Conservation (phyloP, 2,329 filamentous ascomycete genomes). For the Ophiocordyceps sinensis region DNA sequence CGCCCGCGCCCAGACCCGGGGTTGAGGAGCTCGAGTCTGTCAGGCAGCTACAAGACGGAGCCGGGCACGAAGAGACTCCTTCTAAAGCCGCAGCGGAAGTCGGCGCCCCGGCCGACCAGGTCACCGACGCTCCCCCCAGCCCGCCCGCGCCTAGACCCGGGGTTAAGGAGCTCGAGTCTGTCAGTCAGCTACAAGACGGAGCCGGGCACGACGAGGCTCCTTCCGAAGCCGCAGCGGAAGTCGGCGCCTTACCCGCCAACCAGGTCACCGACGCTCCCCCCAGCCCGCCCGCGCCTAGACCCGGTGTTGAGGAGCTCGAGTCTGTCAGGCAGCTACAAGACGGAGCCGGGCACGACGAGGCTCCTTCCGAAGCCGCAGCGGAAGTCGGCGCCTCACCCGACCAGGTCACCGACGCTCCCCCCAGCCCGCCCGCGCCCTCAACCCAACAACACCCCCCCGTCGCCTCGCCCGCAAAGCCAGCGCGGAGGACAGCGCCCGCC, state of each 20-base stretch:
- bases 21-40: background rate
- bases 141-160: background rate
- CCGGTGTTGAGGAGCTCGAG: background rate
- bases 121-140: slow-evolving; percentile 1
- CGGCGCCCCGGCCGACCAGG: too few relatives aligned
- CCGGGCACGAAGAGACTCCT: background rate
- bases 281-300: background rate
- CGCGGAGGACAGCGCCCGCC: too few relatives aligned
- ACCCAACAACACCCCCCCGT: background rate
- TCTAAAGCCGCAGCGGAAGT: background rate
- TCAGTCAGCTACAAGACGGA: background rate
- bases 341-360: background rate
- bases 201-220: background rate
- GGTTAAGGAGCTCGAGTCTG: background rate
- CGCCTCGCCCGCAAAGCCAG: slow-evolving; percentile 3
- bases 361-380: background rate
- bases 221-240: too few relatives aligned
- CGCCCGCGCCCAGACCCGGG: background rate
- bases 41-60: background rate
- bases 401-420: background rate
- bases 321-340: background rate
- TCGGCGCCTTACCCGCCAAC: too few relatives aligned
- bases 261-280: background rate
- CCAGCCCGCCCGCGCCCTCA: background rate
- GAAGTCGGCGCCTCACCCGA: background rate